Conservation (phyloP, 306 rosid genomes). For the Fagus crenata region DNA sequence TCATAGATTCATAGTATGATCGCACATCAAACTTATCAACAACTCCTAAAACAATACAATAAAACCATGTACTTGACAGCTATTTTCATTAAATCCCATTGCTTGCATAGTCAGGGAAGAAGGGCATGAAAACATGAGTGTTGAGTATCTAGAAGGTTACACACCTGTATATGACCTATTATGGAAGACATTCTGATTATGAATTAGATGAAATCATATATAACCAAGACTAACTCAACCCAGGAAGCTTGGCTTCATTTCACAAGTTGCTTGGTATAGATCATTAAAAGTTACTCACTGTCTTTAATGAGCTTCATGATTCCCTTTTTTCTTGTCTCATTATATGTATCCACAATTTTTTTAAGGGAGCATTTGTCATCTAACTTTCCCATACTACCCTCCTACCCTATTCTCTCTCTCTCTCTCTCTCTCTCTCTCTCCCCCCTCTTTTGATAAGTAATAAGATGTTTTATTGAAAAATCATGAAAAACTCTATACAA, state of each 20-base stretch:
- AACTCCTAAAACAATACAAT: neutral
- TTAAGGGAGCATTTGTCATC: neutral
- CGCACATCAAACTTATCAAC: neutral
- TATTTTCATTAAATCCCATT: neutral
- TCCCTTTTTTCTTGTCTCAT: neutral
- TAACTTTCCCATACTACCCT: constrained; percentile 1
- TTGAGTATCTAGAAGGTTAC: neutral
- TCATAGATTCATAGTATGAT: neutral
- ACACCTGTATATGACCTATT: neutral
- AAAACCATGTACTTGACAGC: neutral
- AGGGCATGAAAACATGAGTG: neutral
- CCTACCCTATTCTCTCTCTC: neutral
- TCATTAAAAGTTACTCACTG: neutral
- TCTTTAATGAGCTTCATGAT: neutral
- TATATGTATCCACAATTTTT: neutral
- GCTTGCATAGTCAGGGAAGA: neutral
- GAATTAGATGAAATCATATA: neutral
- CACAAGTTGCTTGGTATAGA: neutral
- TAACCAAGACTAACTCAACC: constrained; percentile 1
- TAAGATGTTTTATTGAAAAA: no score
- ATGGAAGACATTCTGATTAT: neutral
- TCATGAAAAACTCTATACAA: no score
- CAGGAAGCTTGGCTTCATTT: neutral
- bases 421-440: neutral
- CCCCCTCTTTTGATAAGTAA: neutral